phyloP scores from a whole-genome alignment of 2,329 filamentous ascomycete genomes.

The Pseudogymnoascus sp. region DNA sequence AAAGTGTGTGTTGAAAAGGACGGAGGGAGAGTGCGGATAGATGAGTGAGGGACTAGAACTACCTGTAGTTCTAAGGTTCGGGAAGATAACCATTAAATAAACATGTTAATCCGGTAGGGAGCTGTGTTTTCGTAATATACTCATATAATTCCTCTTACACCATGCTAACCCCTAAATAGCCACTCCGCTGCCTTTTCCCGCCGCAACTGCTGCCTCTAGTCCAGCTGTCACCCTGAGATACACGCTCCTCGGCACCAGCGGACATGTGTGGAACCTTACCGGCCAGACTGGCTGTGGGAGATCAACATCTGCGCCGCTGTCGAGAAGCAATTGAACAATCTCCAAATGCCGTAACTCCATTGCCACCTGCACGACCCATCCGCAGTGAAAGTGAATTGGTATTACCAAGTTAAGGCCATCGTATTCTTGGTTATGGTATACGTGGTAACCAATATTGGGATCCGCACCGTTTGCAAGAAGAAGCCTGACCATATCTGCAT shows the following conservation, averaged over 20 bases:
- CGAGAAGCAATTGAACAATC: neutral
- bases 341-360: neutral
- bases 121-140: neutral
- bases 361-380: neutral
- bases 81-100: neutral
- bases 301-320: neutral
- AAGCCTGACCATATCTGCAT: conserved; percentile 14
- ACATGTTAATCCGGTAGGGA: neutral
- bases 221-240: neutral
- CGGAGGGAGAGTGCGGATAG: too few relatives aligned
- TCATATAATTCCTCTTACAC: neutral
- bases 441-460: conserved; percentile 18
- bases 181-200: neutral
- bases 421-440: neutral
- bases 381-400: neutral
- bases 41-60: too few relatives aligned
- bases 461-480: conserved; percentile 18
- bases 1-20: neutral
- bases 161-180: neutral
- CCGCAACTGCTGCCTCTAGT: neutral
- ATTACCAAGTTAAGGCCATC: neutral
- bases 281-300: neutral
- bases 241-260: neutral
- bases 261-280: neutral
- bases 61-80: too few relatives aligned